Percentiles rank a stretch among this genome's conserved stretches.
Conservation (phyloP, 2,329 filamentous ascomycete species). For the Cladosporium cucumerinum region DNA sequence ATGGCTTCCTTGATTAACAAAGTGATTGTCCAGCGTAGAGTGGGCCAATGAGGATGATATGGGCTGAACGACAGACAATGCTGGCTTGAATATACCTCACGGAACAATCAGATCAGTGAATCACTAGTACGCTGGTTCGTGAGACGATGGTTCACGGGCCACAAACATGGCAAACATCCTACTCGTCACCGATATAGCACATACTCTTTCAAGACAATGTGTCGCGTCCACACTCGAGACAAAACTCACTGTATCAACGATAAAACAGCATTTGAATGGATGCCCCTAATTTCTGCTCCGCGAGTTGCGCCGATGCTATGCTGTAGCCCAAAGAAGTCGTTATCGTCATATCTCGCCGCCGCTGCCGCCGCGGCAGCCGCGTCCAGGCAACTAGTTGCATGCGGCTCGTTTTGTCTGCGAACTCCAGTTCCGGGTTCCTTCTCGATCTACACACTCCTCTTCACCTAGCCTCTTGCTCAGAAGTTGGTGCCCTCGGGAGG, state of each 20-base stretch:
- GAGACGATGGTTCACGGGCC: not conserved
- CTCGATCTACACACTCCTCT: not conserved
- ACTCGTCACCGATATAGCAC: not conserved
- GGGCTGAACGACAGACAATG: not conserved
- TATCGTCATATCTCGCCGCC: constrained; percentile 14
- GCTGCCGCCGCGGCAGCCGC: not conserved
- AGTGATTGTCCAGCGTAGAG: not conserved
- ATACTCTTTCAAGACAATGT: not conserved
- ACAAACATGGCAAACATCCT: not conserved
- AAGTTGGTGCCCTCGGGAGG: constrained; percentile 75
- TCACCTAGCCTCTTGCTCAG: constrained; percentile 17
- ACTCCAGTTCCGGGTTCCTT: not conserved
- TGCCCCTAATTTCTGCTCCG: not conserved
- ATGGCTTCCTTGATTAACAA: not conserved
- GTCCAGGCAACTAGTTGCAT: not conserved
- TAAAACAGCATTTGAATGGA: constrained; percentile 1
- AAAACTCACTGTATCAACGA: not conserved
- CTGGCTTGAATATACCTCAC: not conserved
- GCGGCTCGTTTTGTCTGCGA: not conserved
- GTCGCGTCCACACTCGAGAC: not conserved
- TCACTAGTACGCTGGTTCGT: not conserved
- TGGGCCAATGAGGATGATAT: not conserved
- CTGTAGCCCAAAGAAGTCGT: constrained; percentile 15
- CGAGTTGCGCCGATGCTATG: constrained; percentile 15
- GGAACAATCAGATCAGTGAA: not conserved